Base-by-base conservation (phyloP, 768 basidiomycete species). In the Inosperma sp. region DNA sequence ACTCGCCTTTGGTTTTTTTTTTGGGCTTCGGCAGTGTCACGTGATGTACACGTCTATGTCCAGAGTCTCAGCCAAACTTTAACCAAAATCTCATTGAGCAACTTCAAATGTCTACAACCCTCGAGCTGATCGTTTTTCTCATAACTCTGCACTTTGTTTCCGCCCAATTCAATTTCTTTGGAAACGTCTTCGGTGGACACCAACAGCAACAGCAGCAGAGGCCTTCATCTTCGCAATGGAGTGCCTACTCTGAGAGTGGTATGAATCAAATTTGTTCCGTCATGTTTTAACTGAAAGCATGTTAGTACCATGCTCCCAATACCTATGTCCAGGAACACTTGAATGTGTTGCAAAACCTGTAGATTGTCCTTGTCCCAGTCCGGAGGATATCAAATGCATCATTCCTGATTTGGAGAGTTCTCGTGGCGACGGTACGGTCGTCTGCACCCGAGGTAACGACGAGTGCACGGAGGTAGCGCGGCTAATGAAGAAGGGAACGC, bases 91-190 rank as follows among this genome's bases (percentile, higher is more conserved):
- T n/a, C n/a, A n/a, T n/a, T n/a, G n/a, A n/a, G n/a, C n/a, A n/a
- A n/a, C n/a, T n/a, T n/a, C n/a, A n/a, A n/a, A n/a, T n/a, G n/a
- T n/a, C n/a, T n/a, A n/a, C n/a, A n/a, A n/a, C n/a, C n/a, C n/a
- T n/a, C n/a, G n/a, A n/a, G n/a, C n/a, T 27, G 13, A 17, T 66
- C 21, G 36, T 70, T 13, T 54, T 78, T 17, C 59, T 74, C 12
- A 50, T 73, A 5, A 66, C 72, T 47, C 57, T 71, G 35, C 65
- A 67, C 13, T 47, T 74, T 36, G 77, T 65, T 26, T 68, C 70
- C 13, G 84, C 81, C n/a, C 86, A 90, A 59, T 90, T 89, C 65
- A 75, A 80, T 39, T 86, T 88, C 66, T 91, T 91, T 60, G 81
- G 85, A 54, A 80, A 84, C 34, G 83, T 89, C 79, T 90, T 88